Base-by-base conservation (phyloP, 208 protist genomes). In the Leishmania turanica region DNA sequence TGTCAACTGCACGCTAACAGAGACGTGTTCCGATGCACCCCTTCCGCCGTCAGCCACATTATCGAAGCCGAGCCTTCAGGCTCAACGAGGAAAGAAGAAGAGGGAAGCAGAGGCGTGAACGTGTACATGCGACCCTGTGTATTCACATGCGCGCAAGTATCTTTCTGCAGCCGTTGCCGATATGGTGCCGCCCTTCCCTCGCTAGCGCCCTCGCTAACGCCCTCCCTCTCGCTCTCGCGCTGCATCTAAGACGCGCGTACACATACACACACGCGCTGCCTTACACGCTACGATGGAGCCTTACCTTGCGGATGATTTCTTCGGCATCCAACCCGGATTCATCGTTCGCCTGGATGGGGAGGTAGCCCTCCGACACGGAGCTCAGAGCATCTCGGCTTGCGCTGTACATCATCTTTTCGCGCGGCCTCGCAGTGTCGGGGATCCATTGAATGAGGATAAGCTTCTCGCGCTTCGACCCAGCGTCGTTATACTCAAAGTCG, bases 371-470 rank as follows among this genome's bases (percentile, higher is more conserved):
- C 54, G 87, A 87, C 58, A 91, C 84, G 65, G 87, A 83, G 82
- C 69, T 88, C n/a, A 97, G 87, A 31, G 92, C 95, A 53, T 95
- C 92, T 65, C 90, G 87, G 88, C 91, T 96, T 80, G 90, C 82
- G 88, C 91, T 95, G 91, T 96, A 97, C 56, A 97, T 47, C 95
- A 97, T 97, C 91, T 94, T 95, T n/a, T 80, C 88, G 56, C 92
- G 92, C 64, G 92, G 90, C 80, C 89, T 91, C 7, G 89, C 90
- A 62, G 86, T 91, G 77, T 97, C 92, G 47, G 95, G 92, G 58
- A 96, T 93, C 93, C 96, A 99, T 78, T 90, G 87, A 81, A 98
- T 89, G 77, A 98, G 90, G 75, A 97, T 81, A n/a, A 98, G 86
- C 90, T 98, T 98, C 78, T 94, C 94, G 69, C 91, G 88, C 21